Evolutionary conservation across 2,329 filamentous ascomycete species (phyloP), one percentile per base, ranked within the genome.

Genomic region (Paracamarosporium sp.): DNA sequence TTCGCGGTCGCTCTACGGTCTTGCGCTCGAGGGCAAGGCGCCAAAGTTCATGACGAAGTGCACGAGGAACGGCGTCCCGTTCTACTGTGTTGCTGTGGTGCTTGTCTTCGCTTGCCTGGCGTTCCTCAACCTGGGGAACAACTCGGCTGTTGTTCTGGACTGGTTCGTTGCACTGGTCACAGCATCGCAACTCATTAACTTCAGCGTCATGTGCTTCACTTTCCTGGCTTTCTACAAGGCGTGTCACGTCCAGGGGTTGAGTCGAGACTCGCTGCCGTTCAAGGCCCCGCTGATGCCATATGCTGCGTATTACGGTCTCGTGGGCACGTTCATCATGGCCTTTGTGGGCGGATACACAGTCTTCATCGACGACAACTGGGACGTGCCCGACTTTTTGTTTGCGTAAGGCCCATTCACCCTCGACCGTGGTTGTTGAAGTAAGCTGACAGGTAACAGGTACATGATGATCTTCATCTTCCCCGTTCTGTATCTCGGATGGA

Each of bases 151-250:
- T 13, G 91, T 93, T 1, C 80, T 93, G 60, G 82, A 83, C 56
- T 93, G 90, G 90, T 89, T 93, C 64, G 86, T 92, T 24, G 89
- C 85, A 53, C 76, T 91, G 70, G 84, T 91, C 4, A 92, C 90
- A 5, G 89, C 91, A 0, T 90, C 89, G 0, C 88, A 91, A 68
- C 66, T 77, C 40, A 74, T 78, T 53, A 78, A 77, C 54, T 78
- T 74, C 64, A 70, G 69, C 44, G 81, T 86, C 70, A 87, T 87
- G 77, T 87, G 86, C 66, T 82, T 88, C 55, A 89, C 90, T 0
- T 94, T 91, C 74, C 78, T 93, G 55, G 85, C 85, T 56, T 95
- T 92, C 74, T 82, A 89, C 72, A 86, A 87, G 48, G 90, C 91
- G 0, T 82, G 90, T 50, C 79, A 83, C 25, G 88, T 83, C 0